Percentiles rank a stretch among this genome's conserved stretches.
phyloP scores from a whole-genome alignment of 2,329 filamentous ascomycete genomes.

The Penicillium sp. region DNA sequence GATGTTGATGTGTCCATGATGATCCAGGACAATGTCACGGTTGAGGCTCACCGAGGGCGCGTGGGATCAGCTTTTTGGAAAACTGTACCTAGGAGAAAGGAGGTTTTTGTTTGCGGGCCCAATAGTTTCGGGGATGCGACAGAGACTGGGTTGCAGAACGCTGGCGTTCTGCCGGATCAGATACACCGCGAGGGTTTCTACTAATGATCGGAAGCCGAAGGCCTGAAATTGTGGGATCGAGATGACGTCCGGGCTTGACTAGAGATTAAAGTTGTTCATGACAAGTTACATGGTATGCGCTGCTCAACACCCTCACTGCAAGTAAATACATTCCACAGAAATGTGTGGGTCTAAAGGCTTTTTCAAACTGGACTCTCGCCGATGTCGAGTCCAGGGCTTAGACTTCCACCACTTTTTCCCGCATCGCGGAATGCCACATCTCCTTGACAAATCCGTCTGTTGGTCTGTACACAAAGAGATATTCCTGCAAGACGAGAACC shows the following conservation, averaged over 20 bases:
- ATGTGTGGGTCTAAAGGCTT: no score
- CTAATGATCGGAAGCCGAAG: neutral
- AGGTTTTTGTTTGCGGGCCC: slow-evolving; percentile 20
- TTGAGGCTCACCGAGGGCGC: slow-evolving; percentile 5
- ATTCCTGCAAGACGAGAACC: slow-evolving; percentile 4
- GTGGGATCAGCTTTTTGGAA: slow-evolving; percentile 7
- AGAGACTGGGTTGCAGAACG: slow-evolving; percentile 12
- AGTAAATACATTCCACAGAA: no score
- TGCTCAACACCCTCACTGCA: no score
- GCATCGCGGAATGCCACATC: slow-evolving; percentile 4
- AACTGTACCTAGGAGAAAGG: slow-evolving; percentile 1
- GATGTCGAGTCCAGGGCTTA: no score
- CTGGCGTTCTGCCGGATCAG: slow-evolving; percentile 2
- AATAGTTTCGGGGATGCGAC: slow-evolving; percentile 17
- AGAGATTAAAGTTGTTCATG: no score
- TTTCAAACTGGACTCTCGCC: no score
- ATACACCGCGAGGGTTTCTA: slow-evolving; percentile 13
- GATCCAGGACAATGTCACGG: neutral
- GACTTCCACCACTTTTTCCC: neutral
- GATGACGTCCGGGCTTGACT: no score
- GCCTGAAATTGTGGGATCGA: no score
- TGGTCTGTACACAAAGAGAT: slow-evolving; percentile 9
- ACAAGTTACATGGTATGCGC: no score
- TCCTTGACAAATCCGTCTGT: slow-evolving; percentile 7
- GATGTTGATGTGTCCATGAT: neutral